Evolutionary conservation across 371 early-diverging fungal species (phyloP).

Genomic region (Mucor plumbeus): DNA sequence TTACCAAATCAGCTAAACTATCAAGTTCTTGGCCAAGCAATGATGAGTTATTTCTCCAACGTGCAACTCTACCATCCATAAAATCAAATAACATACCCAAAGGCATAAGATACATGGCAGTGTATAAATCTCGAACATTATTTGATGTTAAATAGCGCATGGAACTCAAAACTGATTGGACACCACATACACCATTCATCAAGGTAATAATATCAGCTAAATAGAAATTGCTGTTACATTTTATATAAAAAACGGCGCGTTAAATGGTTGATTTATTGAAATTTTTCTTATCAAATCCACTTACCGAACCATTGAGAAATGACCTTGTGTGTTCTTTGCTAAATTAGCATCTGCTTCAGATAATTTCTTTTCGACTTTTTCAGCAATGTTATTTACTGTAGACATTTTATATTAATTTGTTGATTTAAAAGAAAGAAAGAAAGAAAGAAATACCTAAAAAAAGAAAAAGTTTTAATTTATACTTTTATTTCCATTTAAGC

Average conservation of each 20-base stretch:
- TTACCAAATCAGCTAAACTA: slow-evolving; percentile 87
- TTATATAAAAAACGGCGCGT: neutral
- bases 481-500: neutral
- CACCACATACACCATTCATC: slow-evolving; percentile 87
- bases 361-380: slow-evolving; percentile 18
- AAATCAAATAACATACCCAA: slow-evolving; percentile 83
- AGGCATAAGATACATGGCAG: slow-evolving; percentile 79
- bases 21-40: slow-evolving; percentile 82
- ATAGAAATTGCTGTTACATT: slow-evolving; percentile 66
- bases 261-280: neutral
- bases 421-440: neutral
- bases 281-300: neutral
- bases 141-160: slow-evolving; percentile 80
- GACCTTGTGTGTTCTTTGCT: slow-evolving; percentile 21
- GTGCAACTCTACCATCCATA: slow-evolving; percentile 88
- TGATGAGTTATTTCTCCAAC: slow-evolving; percentile 81
- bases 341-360: slow-evolving; percentile 24
- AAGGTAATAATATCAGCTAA: slow-evolving; percentile 88
- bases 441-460: neutral
- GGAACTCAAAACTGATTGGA: slow-evolving; percentile 78
- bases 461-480: slow-evolving; percentile 2
- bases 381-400: neutral
- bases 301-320: slow-evolving; percentile 48
- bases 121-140: slow-evolving; percentile 63
- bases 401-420: neutral